A percentile compares a stretch with the other conserved stretches of the same genome.
Conservation (phyloP, 2,329 filamentous ascomycete species). For the Xylariaceae sp. region DNA sequence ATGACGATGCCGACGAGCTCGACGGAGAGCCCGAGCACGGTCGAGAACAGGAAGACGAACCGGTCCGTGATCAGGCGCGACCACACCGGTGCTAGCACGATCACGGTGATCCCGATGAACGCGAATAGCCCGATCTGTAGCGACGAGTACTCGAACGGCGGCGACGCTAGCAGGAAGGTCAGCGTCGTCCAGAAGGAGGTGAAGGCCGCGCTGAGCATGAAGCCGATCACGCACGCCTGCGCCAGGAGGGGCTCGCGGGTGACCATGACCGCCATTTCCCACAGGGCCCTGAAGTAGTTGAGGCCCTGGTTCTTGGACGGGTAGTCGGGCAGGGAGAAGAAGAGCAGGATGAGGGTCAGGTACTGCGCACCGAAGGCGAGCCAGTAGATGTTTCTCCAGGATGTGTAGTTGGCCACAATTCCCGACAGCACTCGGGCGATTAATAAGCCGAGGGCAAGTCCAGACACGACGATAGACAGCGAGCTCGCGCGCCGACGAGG, state of each 20-base stretch:
- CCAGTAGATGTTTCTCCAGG: slow-evolving; percentile 72
- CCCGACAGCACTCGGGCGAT: slow-evolving; percentile 70
- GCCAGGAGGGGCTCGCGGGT: slow-evolving; percentile 62
- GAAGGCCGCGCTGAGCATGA: slow-evolving; percentile 55
- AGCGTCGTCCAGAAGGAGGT: slow-evolving; percentile 72
- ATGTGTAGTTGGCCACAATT: slow-evolving; percentile 65
- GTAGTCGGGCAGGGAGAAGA: slow-evolving; percentile 71
- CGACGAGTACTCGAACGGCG: slow-evolving; percentile 69
- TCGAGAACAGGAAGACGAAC: slow-evolving; percentile 68
- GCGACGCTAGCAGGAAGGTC: slow-evolving; percentile 74
- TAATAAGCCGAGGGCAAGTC: slow-evolving; percentile 66
- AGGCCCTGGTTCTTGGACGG: slow-evolving; percentile 64
- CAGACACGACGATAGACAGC: slow-evolving; percentile 67
- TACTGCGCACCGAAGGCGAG: slow-evolving; percentile 66
- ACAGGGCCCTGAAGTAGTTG: slow-evolving; percentile 63
- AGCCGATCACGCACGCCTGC: slow-evolving; percentile 55
- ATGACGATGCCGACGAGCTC: slow-evolving; percentile 64
- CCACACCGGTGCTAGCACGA: slow-evolving; percentile 69
- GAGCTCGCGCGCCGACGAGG: slow-evolving; percentile 62
- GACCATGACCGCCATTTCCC: slow-evolving; percentile 61
- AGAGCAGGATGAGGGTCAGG: slow-evolving; percentile 62
- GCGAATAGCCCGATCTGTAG: slow-evolving; percentile 77
- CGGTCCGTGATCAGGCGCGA: slow-evolving; percentile 71
- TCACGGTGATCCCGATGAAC: slow-evolving; percentile 72
- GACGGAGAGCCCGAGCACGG: slow-evolving; percentile 63